Evolutionary conservation across 2,329 filamentous ascomycete species (phyloP).

Genomic region (Hypoxylon sp.): DNA sequence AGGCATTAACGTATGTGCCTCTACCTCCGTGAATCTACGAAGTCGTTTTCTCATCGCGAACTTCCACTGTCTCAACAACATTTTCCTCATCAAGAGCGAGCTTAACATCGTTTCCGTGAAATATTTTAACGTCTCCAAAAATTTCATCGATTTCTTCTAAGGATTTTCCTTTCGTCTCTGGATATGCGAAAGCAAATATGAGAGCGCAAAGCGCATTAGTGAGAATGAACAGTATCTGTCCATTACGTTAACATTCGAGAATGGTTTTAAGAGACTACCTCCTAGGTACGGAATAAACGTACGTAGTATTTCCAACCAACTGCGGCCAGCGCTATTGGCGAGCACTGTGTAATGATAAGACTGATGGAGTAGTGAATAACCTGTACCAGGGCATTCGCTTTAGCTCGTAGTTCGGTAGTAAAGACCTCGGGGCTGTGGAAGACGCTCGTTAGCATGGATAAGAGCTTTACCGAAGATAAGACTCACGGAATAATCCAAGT

Average conservation of each 20-base stretch:
- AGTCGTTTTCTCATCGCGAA: slow-evolving; percentile 9
- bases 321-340: slow-evolving; percentile 57
- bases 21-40: not conserved
- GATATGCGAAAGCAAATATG: slow-evolving; percentile 57
- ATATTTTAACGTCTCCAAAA: slow-evolving; percentile 57
- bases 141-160: slow-evolving; percentile 60
- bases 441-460: not conserved
- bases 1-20: no score
- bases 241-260: not conserved
- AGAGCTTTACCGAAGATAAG: not conserved
- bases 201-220: slow-evolving; percentile 58
- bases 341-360: slow-evolving; percentile 60
- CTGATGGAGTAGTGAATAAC: slow-evolving; percentile 61
- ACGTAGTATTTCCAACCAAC: slow-evolving; percentile 62
- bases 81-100: slow-evolving; percentile 26
- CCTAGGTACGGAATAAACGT: slow-evolving; percentile 4
- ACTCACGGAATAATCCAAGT: slow-evolving; percentile 62
- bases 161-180: slow-evolving; percentile 60
- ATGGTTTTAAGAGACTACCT: not conserved
- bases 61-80: slow-evolving; percentile 21
- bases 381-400: slow-evolving; percentile 60
- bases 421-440: slow-evolving; percentile 58
- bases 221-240: slow-evolving; percentile 58
- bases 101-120: slow-evolving; percentile 17
- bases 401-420: slow-evolving; percentile 59